Conservation (phyloP, 352 stramenopile genomes). For the Pythium folliculosum region DNA sequence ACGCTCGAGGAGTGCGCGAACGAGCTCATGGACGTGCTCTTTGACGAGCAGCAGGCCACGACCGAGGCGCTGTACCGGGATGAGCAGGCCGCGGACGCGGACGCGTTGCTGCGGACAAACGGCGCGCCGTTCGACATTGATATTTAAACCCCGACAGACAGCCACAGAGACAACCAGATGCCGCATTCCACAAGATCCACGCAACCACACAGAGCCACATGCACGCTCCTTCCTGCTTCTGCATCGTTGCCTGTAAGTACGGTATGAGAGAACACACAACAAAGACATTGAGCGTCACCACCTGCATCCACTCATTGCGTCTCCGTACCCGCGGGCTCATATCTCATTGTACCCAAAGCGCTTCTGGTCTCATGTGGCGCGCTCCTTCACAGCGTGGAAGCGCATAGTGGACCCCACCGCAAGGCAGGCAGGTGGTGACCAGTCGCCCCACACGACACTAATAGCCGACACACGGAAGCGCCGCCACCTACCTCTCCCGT, state of each 20-base stretch:
- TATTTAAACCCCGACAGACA: constrained; percentile 27
- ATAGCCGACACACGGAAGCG: no score
- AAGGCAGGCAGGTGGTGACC: no score
- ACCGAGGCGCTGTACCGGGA: constrained; percentile 5
- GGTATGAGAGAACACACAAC: no score
- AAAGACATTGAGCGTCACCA: no score
- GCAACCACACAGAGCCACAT: background rate
- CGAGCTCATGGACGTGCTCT: constrained; percentile 70
- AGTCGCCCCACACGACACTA: no score
- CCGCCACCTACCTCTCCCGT: no score
- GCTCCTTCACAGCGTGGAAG: no score
- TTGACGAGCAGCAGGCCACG: constrained; percentile 23
- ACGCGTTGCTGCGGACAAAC: constrained; percentile 3
- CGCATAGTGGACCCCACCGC: no score
- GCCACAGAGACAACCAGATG: constrained; percentile 5
- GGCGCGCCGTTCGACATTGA: constrained; percentile 21
- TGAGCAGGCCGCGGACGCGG: background rate
- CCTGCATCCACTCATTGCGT: no score
- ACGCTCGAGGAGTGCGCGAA: constrained; percentile 67
- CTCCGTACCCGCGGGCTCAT: no score
- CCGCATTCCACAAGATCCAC: background rate
- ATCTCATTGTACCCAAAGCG: no score
- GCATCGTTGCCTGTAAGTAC: background rate
- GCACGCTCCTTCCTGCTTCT: background rate
- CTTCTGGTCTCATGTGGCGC: no score